phyloP scores from a whole-genome alignment of 2,329 filamentous ascomycete genomes.

The Botrytis pseudocinerea region DNA sequence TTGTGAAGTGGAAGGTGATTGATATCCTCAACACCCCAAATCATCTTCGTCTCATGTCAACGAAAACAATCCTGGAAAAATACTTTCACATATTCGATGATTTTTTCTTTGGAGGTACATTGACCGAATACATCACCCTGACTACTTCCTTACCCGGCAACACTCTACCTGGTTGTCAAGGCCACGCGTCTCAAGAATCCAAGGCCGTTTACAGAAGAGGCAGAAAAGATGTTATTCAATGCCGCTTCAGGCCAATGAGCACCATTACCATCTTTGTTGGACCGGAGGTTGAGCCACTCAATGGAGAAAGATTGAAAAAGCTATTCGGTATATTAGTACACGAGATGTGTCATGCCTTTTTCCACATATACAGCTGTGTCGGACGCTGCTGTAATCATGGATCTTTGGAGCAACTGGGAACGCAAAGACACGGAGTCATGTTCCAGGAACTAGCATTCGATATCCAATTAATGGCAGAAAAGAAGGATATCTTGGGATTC shows the following conservation, averaged over 20 bases:
- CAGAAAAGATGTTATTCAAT: neutral
- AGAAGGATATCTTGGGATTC: neutral
- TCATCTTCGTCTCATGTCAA: neutral
- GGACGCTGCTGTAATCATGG: neutral
- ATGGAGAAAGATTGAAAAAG: neutral
- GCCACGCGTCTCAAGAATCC: neutral
- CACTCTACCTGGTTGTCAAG: neutral
- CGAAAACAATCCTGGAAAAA: neutral
- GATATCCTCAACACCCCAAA: neutral
- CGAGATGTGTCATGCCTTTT: slow-evolving; percentile 18
- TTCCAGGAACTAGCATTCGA: slow-evolving; percentile 1
- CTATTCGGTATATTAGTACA: neutral
- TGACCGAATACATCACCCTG: neutral
- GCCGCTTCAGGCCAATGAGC: neutral
- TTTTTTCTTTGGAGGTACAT: neutral
- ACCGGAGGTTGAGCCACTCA: neutral
- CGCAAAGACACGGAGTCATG: neutral
- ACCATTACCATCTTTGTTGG: neutral
- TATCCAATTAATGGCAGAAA: neutral
- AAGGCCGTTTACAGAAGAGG: neutral
- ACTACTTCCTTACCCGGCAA: neutral
- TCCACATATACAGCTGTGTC: neutral
- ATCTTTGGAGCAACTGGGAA: slow-evolving; percentile 1
- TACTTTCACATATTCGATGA: slow-evolving; percentile 10
- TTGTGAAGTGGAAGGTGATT: slow-evolving; percentile 5